These are phyloP conservation scores for Sporothrix brunneoviolacea DNA, from an alignment of 2,329 filamentous ascomycete genomes.

Conservation along the genomic window DNA sequence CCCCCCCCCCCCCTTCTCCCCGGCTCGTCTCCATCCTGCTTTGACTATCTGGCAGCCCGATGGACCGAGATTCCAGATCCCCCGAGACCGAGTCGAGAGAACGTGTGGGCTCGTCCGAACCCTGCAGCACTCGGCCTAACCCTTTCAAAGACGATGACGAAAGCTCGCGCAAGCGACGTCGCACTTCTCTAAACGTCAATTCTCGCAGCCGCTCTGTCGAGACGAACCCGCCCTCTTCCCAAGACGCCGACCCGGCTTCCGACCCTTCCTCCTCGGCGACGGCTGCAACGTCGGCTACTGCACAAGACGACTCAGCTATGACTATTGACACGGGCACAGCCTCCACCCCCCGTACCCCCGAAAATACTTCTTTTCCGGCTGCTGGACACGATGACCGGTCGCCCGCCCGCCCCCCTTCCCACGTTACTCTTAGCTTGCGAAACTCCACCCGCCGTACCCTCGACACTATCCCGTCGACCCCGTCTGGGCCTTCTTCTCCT, in stretches of 20 bases:
- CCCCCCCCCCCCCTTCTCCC: background rate
- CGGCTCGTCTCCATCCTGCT: background rate
- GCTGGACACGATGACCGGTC: background rate
- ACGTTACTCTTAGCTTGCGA: conserved; percentile 54
- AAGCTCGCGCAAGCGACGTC: conserved; percentile 52
- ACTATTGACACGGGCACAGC: background rate
- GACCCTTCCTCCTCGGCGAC: background rate
- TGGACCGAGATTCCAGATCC: conserved; percentile 44
- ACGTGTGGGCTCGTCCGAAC: conserved; percentile 56
- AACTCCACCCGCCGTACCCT: conserved; percentile 33
- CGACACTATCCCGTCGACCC: conserved; percentile 36
- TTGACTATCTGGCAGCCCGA: conserved; percentile 33
- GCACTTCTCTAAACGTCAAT: conserved; percentile 47
- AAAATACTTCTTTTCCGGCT: too few species aligned
- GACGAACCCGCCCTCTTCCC: conserved; percentile 26
- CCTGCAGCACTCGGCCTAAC: conserved; percentile 55
- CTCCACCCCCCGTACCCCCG: background rate
- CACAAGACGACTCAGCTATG: background rate
- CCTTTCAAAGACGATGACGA: conserved; percentile 54
- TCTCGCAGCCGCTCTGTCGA: conserved; percentile 50
- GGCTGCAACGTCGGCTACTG: background rate
- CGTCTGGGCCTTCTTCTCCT: conserved; percentile 28
- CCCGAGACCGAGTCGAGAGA: conserved; percentile 44
- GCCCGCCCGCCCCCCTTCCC: background rate
- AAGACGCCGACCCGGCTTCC: background rate